These are phyloP conservation scores for Annona squamosa DNA, from an alignment of 164 flowering plant genomes.

Conservation along the genomic window DNA sequence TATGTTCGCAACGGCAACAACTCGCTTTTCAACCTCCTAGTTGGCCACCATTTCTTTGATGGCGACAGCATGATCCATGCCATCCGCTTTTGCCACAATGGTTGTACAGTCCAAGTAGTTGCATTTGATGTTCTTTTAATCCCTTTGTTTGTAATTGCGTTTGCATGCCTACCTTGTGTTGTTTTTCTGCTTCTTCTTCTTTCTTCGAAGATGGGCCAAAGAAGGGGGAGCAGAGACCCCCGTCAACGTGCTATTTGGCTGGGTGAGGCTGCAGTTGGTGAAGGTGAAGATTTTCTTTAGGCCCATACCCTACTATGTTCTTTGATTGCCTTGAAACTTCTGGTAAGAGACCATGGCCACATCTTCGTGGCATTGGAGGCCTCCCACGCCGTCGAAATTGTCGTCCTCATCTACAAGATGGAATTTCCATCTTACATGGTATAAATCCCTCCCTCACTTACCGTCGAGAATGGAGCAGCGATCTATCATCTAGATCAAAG, in stretches of 20 bases:
- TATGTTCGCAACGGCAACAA: constrained; percentile 84
- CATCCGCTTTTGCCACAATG: constrained; percentile 21
- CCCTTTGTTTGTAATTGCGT: no score
- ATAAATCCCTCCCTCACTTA: no score
- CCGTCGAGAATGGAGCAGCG: no score
- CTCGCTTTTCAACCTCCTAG: constrained; percentile 53
- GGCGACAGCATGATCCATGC: constrained; percentile 92
- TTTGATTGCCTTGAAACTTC: constrained; percentile 33
- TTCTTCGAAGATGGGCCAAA: constrained; percentile 35
- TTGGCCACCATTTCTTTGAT: constrained; percentile 87
- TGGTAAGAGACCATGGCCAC: constrained; percentile 29
- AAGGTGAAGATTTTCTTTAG: constrained; percentile 47
- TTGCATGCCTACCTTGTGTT: no score
- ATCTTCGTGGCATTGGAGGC: constrained; percentile 59
- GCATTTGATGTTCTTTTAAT: no score
- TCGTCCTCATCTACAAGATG: constrained; percentile 65
- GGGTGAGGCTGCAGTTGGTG: constrained; percentile 50
- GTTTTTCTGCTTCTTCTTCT: no score
- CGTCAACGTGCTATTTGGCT: constrained; percentile 37
- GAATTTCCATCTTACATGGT: no score
- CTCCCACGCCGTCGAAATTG: constrained; percentile 52
- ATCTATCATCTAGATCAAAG: no score
- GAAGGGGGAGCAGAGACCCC: constrained; percentile 26
- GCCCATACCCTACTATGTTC: constrained; percentile 17
- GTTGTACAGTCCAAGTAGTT: no score